These are phyloP conservation scores for Chenopodium berlandieri DNA, from an alignment of 148 eudicot genomes.

Conservation along the genomic window DNA sequence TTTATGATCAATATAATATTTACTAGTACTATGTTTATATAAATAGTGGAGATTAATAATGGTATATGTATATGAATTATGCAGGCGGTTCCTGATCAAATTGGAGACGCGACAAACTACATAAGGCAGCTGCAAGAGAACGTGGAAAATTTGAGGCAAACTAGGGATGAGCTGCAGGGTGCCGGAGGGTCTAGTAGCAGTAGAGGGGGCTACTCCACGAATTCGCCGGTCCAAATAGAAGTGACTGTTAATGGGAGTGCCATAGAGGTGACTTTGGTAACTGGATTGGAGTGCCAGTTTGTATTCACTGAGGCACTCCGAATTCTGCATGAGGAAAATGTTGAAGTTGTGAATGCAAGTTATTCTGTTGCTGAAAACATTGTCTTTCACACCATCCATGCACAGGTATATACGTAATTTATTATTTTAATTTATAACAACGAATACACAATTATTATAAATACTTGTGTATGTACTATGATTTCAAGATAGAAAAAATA, in stretches of 20 bases:
- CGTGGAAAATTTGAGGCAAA: conserved; percentile 48
- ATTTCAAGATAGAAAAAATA: too few relatives aligned
- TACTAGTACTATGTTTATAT: too few relatives aligned
- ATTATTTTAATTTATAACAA: background rate
- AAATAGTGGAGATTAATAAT: background rate
- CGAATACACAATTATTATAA: too few relatives aligned
- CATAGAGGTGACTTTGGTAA: conserved; percentile 44
- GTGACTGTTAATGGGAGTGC: conserved; percentile 43
- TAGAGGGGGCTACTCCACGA: background rate
- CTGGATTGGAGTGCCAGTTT: conserved; percentile 57
- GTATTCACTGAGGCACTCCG: conserved; percentile 53
- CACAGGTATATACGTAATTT: conserved; percentile 38
- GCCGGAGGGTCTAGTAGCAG: background rate
- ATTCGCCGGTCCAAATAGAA: conserved; percentile 49
- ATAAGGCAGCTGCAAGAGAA: conserved; percentile 50
- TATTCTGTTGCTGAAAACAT: conserved; percentile 45
- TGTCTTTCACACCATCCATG: conserved; percentile 65
- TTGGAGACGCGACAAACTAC: conserved; percentile 66
- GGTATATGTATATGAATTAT: conserved; percentile 36
- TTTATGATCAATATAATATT: too few relatives aligned
- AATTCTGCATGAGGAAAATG: conserved; percentile 57
- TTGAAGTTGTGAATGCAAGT: conserved; percentile 53
- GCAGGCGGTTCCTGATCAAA: conserved; percentile 51
- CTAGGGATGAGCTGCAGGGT: conserved; percentile 28
- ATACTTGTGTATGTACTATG: too few relatives aligned